Conservation (phyloP, 1,139 yeast genomes). For the Debaryomyces subglobosus region DNA sequence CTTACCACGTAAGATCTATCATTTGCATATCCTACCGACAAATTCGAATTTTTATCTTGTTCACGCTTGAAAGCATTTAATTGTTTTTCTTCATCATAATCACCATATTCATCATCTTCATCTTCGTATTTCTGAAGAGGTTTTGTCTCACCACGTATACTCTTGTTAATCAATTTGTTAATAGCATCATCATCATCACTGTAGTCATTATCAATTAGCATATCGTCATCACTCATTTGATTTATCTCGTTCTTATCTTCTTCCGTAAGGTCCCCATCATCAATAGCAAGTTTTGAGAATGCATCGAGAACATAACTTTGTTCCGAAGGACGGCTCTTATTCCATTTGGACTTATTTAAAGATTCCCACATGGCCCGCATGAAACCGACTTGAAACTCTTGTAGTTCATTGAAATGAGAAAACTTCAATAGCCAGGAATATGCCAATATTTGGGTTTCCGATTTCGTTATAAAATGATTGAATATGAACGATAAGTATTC, state of each 20-base stretch:
- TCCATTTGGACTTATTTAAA: conserved; percentile 56
- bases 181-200: conserved; percentile 17
- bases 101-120: conserved; percentile 23
- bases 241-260: conserved; percentile 14
- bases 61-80: conserved; percentile 16
- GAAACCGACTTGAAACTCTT: conserved; percentile 54
- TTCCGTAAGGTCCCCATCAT: conserved; percentile 26
- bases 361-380: conserved; percentile 65
- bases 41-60: conserved; percentile 55
- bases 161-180: neutral
- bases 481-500: conserved; percentile 65
- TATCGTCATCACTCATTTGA: conserved; percentile 16
- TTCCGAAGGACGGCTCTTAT: conserved; percentile 15
- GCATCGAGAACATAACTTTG: conserved; percentile 31
- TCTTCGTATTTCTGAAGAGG: conserved; percentile 15
- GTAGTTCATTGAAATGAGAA: conserved; percentile 37
- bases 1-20: conserved; percentile 79
- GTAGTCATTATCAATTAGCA: conserved; percentile 9
- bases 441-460: conserved; percentile 27
- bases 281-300: conserved; percentile 30
- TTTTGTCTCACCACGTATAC: neutral
- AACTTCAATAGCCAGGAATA: conserved; percentile 71
- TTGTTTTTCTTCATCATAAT: conserved; percentile 19
- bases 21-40: conserved; percentile 70
- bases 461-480: conserved; percentile 45